Evolutionary conservation across 306 rosid species (phyloP).

Genomic region (Trifolium fragiferum): DNA sequence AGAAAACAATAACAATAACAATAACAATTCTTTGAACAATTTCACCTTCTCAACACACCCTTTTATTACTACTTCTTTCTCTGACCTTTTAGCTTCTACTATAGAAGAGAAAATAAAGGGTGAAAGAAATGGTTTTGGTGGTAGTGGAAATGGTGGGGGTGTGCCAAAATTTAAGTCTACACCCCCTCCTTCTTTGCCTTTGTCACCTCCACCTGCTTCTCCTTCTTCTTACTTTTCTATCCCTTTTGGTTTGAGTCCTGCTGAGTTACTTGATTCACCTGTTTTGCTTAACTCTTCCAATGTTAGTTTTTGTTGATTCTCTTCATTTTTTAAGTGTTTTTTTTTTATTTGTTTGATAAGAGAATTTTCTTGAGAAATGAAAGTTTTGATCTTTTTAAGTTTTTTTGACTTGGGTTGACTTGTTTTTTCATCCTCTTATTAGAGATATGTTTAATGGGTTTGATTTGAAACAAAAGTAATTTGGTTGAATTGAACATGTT

Average conservation of each 20-base stretch:
- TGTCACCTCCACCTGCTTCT: constrained; percentile 73
- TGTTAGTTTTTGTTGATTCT: constrained; percentile 46
- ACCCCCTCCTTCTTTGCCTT: constrained; percentile 83
- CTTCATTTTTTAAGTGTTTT: background rate
- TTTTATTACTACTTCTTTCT: constrained; percentile 66
- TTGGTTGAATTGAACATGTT: background rate
- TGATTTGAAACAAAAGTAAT: background rate
- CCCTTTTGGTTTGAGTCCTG: constrained; percentile 85
- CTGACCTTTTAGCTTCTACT: constrained; percentile 70
- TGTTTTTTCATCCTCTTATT: background rate
- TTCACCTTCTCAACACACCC: constrained; percentile 78
- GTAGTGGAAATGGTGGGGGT: constrained; percentile 36
- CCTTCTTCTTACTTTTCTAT: constrained; percentile 84
- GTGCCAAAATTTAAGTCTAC: constrained; percentile 88
- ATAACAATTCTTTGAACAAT: constrained; percentile 50
- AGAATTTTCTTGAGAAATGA: background rate
- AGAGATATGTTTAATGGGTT: constrained; percentile 24
- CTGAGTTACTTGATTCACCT: constrained; percentile 90
- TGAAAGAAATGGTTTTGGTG: constrained; percentile 49
- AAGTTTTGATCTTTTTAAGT: background rate
- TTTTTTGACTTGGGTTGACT: constrained; percentile 30
- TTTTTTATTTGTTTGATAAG: background rate
- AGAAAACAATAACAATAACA: constrained; percentile 37
- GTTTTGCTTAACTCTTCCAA: constrained; percentile 68
- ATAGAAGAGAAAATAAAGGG: constrained; percentile 15